phyloP scores from a whole-genome alignment of 768 basidiomycete species.

The Sutorius australiensis region DNA sequence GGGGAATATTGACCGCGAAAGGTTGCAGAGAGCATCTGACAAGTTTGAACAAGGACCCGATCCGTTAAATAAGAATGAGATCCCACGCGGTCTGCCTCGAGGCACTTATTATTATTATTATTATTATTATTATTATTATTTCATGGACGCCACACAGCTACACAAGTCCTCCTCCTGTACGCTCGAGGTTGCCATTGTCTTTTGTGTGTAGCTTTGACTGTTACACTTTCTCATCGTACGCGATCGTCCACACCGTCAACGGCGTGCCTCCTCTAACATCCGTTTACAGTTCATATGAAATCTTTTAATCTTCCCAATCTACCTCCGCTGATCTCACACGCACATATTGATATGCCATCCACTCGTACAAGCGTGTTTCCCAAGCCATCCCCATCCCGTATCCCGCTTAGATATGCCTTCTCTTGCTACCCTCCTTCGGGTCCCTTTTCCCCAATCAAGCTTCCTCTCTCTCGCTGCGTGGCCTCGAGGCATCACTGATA shows the following conservation, averaged over 20 bases:
- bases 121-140: not conserved
- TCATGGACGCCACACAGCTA: not conserved
- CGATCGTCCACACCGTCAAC: not conserved
- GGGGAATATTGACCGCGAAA: slow-evolving; percentile 26
- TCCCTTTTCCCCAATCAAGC: slow-evolving; percentile 15
- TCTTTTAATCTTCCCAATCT: not conserved
- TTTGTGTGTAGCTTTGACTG: too few relatives aligned
- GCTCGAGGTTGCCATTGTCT: slow-evolving; percentile 3
- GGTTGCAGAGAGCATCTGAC: slow-evolving; percentile 22
- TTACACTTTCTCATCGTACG: too few relatives aligned
- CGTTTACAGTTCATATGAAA: not conserved
- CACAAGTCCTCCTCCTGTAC: too few relatives aligned
- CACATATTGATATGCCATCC: not conserved
- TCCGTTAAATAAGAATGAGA: not conserved
- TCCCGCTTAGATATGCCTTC: not conserved
- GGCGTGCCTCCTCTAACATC: slow-evolving; percentile 8
- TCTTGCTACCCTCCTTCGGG: not conserved
- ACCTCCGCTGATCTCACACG: slow-evolving; percentile 4
- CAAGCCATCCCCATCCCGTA: slow-evolving; percentile 5
- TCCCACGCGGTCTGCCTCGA: slow-evolving; percentile 1
- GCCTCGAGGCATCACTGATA: slow-evolving; percentile 31
- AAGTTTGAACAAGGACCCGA: not conserved
- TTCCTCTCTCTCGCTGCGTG: slow-evolving; percentile 1
- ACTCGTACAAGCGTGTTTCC: not conserved
- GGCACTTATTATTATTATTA: not conserved